These are phyloP conservation scores for Cyclostephanos invisitatus DNA, from an alignment of 108 stramenopile genomes.

Conservation along the genomic window DNA sequence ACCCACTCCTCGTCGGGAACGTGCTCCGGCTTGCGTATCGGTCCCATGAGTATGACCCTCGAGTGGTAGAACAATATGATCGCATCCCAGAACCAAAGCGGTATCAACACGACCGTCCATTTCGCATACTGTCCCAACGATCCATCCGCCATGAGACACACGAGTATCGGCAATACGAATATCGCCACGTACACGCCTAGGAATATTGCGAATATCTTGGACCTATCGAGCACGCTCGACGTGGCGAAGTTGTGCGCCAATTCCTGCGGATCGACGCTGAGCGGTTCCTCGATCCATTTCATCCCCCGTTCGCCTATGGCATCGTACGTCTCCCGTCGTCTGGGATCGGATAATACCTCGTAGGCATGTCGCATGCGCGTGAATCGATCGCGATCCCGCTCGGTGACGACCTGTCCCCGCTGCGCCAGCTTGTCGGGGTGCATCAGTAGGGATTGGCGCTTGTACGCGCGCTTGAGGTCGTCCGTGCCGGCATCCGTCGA, in stretches of 20 bases:
- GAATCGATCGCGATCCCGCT: constrained; percentile 78
- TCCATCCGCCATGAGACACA: constrained; percentile 87
- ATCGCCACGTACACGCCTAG: constrained; percentile 64
- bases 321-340: constrained; percentile 88
- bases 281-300: constrained; percentile 88
- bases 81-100: constrained; percentile 84
- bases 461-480: constrained; percentile 94
- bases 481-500: constrained; percentile 68
- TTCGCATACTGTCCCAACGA: constrained; percentile 56
- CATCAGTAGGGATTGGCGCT: constrained; percentile 86
- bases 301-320: constrained; percentile 87
- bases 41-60: constrained; percentile 81
- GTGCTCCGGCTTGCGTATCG: constrained; percentile 77
- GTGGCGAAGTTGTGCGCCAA: constrained; percentile 87
- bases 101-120: constrained; percentile 73
- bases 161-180: constrained; percentile 67
- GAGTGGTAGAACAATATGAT: constrained; percentile 77
- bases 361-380: constrained; percentile 93
- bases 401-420: constrained; percentile 77
- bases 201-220: constrained; percentile 89
- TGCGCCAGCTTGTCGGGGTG: constrained; percentile 98
- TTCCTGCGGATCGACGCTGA: constrained; percentile 86
- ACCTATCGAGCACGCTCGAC: constrained; percentile 64
- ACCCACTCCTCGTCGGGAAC: constrained; percentile 85
- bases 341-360: constrained; percentile 85